Conservation (phyloP, 345 rosid species). For the Citrus reticulata region DNA sequence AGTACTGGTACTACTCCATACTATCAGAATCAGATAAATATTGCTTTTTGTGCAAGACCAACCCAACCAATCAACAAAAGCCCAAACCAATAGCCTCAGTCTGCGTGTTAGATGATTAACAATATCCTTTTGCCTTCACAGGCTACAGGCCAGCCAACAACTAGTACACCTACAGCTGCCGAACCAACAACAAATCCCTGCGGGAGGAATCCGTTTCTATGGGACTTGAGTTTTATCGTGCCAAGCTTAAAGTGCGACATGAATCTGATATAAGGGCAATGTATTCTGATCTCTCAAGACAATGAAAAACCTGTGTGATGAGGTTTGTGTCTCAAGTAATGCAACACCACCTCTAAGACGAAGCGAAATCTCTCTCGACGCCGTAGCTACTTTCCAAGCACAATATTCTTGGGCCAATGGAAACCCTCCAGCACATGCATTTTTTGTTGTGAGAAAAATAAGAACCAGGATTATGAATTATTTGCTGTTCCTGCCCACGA, state of each 20-base stretch:
- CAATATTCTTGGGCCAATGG: background rate
- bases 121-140: background rate
- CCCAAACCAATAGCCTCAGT: too few relatives aligned
- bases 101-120: too few relatives aligned
- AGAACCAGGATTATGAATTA: background rate
- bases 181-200: background rate
- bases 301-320: constrained; percentile 31
- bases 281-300: constrained; percentile 39
- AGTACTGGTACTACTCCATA: too few relatives aligned
- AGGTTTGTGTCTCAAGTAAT: constrained; percentile 20
- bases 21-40: too few relatives aligned
- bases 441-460: background rate
- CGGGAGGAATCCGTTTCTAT: background rate
- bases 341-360: constrained; percentile 14
- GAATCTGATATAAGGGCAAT: constrained; percentile 28
- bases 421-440: background rate
- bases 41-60: too few relatives aligned
- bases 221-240: constrained; percentile 18
- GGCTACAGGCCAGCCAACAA: too few relatives aligned
- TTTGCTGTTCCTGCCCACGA: constrained; percentile 20
- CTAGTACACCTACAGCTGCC: background rate
- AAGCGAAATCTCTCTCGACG: constrained; percentile 7
- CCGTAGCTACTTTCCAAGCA: constrained; percentile 8
- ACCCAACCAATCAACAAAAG: too few relatives aligned
- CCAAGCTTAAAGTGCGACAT: constrained; percentile 16